Evolutionary conservation across 805 yeast genomes (phyloP), one percentile per base, ranked within the genome.

Genomic region (Candida arabinofermentans): DNA sequence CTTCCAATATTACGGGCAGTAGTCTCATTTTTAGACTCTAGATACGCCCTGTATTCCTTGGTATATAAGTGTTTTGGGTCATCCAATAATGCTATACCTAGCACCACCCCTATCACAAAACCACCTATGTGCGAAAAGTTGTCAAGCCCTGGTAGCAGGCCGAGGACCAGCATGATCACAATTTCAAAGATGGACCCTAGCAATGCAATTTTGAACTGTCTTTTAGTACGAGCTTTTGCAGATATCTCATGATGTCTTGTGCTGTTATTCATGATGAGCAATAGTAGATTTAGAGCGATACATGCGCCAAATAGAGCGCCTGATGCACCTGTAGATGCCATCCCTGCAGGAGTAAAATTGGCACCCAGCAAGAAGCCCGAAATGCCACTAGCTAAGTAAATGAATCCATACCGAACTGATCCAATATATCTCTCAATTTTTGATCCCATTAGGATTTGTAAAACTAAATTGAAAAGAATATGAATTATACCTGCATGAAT

Each of bases 41-140:
- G 35, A 44, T 37, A 44, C 24, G 51, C 50, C 36, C 8, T 23
- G 18, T n/a, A 39, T 16, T 14, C n/a, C 24, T 46, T 44, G 24
- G 36, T 47, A 46, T 53, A 60, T 31, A 61, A 52, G 43, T 72
- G 75, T 14, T 67, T 63, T 1, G 90, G 90, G 46, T 79, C 81
- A 30, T 76, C 69, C 30, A 83, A 53, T 9, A 81, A 47, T 1
- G 72, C 61, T 0, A 79, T 52, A 1, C 83, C 77, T 26, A 70
- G 49, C 22, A 77, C 55, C 0, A 79, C 29, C 0, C 90, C 90
- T 61, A 77, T 64, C 19, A 79, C 73, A 61, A 83, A 81, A 5
- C 90, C 90, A 9, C 90, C 90, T 50, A 83, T 74, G 58, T 83
- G 89, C 33, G 84, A 72, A 54, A 83, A 83, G 56, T 83, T 83